Evolutionary conservation across 371 early-diverging fungal species (phyloP).

Genomic region (Mucor circinelloides): DNA sequence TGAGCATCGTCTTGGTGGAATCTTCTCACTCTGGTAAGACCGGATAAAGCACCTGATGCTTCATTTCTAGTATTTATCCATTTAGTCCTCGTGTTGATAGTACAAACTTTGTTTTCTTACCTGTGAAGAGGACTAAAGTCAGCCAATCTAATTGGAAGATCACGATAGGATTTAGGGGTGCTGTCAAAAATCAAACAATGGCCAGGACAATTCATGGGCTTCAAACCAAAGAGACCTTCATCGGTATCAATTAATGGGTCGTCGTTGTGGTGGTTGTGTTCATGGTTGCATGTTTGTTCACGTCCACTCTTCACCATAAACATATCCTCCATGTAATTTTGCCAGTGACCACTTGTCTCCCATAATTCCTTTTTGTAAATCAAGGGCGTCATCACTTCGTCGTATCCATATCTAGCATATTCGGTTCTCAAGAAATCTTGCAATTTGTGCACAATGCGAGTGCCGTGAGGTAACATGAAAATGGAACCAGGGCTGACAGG

Average conservation of each 20-base stretch:
- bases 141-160: constrained; percentile 91
- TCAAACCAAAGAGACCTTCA: constrained; percentile 80
- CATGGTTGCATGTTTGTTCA: constrained; percentile 40
- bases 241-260: constrained; percentile 46
- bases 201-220: constrained; percentile 99
- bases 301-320: constrained; percentile 60
- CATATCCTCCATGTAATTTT: constrained; percentile 88
- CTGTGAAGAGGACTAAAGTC: constrained; percentile 96
- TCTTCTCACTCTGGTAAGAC: constrained; percentile 91
- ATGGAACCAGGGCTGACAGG: constrained; percentile 89
- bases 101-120: constrained; percentile 21
- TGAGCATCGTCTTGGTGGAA: constrained; percentile 99
- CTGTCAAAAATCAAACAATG: constrained; percentile 93
- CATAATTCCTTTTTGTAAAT: constrained; percentile 94
- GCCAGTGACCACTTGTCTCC: constrained; percentile 96
- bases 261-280: constrained; percentile 42
- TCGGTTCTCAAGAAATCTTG: constrained; percentile 68
- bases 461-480: constrained; percentile 95
- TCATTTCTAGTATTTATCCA: constrained; percentile 68
- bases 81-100: background rate
- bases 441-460: constrained; percentile 84
- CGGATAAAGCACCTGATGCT: constrained; percentile 90
- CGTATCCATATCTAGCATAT: constrained; percentile 89
- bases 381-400: constrained; percentile 96
- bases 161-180: constrained; percentile 84